Conservation (phyloP, 306 rosid species). For the Cicer judaicum region DNA sequence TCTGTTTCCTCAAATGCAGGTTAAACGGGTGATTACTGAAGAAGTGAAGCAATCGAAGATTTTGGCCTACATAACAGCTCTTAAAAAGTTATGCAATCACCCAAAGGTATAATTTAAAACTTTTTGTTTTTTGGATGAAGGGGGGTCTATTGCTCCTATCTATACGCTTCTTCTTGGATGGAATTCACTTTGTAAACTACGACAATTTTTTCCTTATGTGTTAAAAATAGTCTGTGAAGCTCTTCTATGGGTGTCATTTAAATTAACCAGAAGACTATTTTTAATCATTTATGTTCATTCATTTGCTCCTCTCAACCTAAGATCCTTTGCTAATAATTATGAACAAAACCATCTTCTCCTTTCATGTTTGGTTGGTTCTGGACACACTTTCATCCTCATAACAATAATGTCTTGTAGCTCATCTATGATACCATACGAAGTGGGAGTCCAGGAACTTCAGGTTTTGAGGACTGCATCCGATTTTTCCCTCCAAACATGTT, state of each 20-base stretch:
- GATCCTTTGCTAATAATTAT: conserved; percentile 10
- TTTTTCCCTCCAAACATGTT: conserved; percentile 91
- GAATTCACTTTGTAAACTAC: conserved; percentile 25
- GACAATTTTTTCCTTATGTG: conserved; percentile 10
- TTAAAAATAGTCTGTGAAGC: conserved; percentile 25
- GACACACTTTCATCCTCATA: conserved; percentile 40
- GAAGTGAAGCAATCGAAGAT: conserved; percentile 84
- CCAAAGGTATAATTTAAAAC: conserved; percentile 72
- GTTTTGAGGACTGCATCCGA: conserved; percentile 90
- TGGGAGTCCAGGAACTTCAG: conserved; percentile 93
- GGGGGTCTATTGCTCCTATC: conserved; percentile 12
- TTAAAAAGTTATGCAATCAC: conserved; percentile 95
- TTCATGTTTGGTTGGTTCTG: conserved; percentile 25
- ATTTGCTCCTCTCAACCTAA: conserved; percentile 27
- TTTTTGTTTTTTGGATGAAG: conserved; percentile 11
- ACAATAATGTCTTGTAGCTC: conserved; percentile 66
- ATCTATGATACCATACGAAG: conserved; percentile 81
- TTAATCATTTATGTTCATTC: conserved; percentile 2
- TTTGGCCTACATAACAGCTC: conserved; percentile 93
- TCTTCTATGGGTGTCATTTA: conserved; percentile 18
- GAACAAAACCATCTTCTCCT: conserved; percentile 39
- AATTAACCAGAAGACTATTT: conserved; percentile 12
- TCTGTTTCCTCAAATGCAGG: conserved; percentile 55
- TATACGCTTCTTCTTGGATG: neutral
- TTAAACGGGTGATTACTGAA: conserved; percentile 80